Conservation (phyloP, 2,329 filamentous ascomycete species). For the Annulohypoxylon truncatum region DNA sequence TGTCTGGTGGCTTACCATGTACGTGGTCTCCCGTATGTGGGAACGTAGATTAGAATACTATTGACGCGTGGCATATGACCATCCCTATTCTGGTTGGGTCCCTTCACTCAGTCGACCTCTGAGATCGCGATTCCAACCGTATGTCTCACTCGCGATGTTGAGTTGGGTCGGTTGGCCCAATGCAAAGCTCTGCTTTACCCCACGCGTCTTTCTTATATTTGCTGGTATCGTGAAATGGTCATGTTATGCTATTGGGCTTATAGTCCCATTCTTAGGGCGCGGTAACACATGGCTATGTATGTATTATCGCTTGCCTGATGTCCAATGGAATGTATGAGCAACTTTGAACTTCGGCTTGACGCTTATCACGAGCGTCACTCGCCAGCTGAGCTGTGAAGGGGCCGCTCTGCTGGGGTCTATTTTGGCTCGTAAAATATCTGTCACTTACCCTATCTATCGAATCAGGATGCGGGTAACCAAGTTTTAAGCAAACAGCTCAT, state of each 20-base stretch:
- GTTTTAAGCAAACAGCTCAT: conserved; percentile 26
- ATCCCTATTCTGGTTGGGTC: conserved; percentile 26
- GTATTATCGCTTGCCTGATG: conserved; percentile 9
- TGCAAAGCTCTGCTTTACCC: conserved; percentile 40
- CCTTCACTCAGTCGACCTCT: conserved; percentile 18
- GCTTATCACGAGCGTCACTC: conserved; percentile 11
- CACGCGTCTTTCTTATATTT: conserved; percentile 32
- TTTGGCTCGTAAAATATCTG: conserved; percentile 30
- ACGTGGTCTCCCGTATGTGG: conserved; percentile 22
- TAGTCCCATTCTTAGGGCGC: conserved; percentile 27
- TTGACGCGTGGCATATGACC: conserved; percentile 37
- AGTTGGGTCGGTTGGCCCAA: conserved; percentile 25
- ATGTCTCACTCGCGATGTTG: conserved; percentile 25
- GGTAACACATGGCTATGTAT: conserved; percentile 24
- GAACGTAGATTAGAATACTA: conserved; percentile 14
- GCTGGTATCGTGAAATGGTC: conserved; percentile 11
- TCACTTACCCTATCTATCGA: conserved; percentile 17
- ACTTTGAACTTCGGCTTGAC: conserved; percentile 3
- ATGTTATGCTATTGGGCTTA: conserved; percentile 27
- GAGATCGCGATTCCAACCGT: conserved; percentile 34
- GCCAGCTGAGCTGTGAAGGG: conserved; percentile 2
- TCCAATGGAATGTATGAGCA: conserved; percentile 26
- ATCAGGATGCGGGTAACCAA: conserved; percentile 7
- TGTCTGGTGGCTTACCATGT: conserved; percentile 23
- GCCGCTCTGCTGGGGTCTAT: conserved; percentile 21